Evolutionary conservation across 1,284 basidiomycete species (phyloP).

Genomic region (Pseudozyma sp.): DNA sequence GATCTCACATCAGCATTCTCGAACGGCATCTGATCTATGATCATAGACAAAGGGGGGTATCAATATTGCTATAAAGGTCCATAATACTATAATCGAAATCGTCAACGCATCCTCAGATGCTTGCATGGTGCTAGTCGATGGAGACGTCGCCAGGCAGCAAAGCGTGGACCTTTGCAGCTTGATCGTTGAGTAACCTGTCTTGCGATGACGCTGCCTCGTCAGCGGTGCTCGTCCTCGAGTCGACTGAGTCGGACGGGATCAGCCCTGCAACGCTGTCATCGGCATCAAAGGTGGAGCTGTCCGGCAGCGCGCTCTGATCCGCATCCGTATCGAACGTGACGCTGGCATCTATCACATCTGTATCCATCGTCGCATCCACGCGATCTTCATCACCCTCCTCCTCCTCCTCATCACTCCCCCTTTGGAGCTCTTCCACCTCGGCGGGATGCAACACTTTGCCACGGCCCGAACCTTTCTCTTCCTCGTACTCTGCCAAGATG

Average conservation of each 20-base stretch:
- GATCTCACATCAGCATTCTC: too few species aligned
- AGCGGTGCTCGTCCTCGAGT: background rate
- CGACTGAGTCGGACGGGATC: background rate
- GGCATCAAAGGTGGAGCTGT: too few species aligned
- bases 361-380: slow-evolving; percentile 17
- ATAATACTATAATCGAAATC: too few species aligned
- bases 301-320: slow-evolving; percentile 7
- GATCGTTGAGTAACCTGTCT: slow-evolving; percentile 1
- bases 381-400: slow-evolving; percentile 12
- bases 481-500: slow-evolving; percentile 42
- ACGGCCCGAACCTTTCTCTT: slow-evolving; percentile 11
- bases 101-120: background rate
- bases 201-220: background rate
- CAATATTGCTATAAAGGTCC: too few species aligned
- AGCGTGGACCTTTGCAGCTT: slow-evolving; percentile 6
- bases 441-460: slow-evolving; percentile 60
- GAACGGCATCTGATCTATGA: too few species aligned
- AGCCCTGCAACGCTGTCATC: background rate
- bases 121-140: slow-evolving; percentile 21
- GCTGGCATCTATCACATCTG: slow-evolving; percentile 14
- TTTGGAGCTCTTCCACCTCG: slow-evolving; percentile 51
- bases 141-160: slow-evolving; percentile 24
- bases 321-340: slow-evolving; percentile 21
- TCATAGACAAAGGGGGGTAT: too few species aligned
- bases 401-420: slow-evolving; percentile 26